These are phyloP conservation scores for Leccinum obscurum DNA, from an alignment of 768 basidiomycete species.

Conservation along the genomic window DNA sequence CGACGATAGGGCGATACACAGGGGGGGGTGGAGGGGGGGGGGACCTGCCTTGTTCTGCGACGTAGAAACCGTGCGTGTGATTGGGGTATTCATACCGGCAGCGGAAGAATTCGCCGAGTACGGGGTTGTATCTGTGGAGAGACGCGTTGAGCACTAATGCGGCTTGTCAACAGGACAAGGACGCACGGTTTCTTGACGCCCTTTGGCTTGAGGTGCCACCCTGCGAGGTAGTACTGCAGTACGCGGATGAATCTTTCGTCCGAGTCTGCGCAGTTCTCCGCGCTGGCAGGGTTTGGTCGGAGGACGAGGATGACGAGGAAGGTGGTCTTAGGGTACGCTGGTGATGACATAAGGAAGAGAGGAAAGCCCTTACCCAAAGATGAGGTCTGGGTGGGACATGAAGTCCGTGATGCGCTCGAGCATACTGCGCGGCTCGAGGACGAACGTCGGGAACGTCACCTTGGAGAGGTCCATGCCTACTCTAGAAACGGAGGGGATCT, in stretches of 20 bases:
- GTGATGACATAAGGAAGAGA: conserved; percentile 13
- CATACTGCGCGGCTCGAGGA: conserved; percentile 96
- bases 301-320: background rate
- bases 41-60: conserved; percentile 86
- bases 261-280: conserved; percentile 74
- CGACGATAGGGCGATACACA: background rate
- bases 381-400: conserved; percentile 97
- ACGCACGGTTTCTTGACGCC: conserved; percentile 98
- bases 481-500: conserved; percentile 39
- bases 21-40: background rate
- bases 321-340: conserved; percentile 24
- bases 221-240: conserved; percentile 93
- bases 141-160: conserved; percentile 7
- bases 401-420: conserved; percentile 99
- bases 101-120: conserved; percentile 97
- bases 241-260: conserved; percentile 92
- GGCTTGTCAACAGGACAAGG: background rate
- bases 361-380: conserved; percentile 74
- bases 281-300: conserved; percentile 45
- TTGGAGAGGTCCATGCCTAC: conserved; percentile 97
- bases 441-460: conserved; percentile 93
- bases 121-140: conserved; percentile 83
- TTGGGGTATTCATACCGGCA: conserved; percentile 92
- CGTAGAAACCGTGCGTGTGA: conserved; percentile 92
- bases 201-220: conserved; percentile 99